Conservation (phyloP, 108 stramenopile genomes). For the Cyclotella atomus region DNA sequence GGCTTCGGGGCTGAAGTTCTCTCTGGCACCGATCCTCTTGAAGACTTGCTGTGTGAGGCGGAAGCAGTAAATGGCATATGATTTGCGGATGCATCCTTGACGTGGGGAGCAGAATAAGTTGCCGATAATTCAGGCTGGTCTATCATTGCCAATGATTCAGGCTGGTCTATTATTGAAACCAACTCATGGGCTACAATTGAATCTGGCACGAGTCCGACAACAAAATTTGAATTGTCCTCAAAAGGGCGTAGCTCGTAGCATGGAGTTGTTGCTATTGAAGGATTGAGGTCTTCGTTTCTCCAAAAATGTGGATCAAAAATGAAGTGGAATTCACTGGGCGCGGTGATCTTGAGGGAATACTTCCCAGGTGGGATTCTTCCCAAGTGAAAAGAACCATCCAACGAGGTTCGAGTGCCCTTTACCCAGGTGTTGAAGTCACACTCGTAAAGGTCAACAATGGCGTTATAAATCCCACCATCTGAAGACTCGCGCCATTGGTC, state of each 20-base stretch:
- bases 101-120: not conserved
- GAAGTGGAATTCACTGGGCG: conserved; percentile 18
- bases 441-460: conserved; percentile 29
- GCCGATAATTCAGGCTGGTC: not conserved
- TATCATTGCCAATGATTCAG: not conserved
- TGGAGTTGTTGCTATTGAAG: not conserved
- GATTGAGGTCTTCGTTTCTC: conserved; percentile 5
- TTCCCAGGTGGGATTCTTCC: conserved; percentile 1
- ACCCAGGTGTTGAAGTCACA: conserved; percentile 20
- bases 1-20: not conserved
- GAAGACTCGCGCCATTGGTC: conserved; percentile 3
- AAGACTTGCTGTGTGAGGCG: conserved; percentile 1
- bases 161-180: not conserved
- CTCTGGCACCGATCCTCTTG: not conserved
- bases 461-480: conserved; percentile 12
- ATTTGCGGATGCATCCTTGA: not conserved
- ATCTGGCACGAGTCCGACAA: conserved; percentile 9
- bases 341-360: conserved; percentile 14
- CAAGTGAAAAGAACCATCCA: conserved; percentile 21
- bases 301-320: not conserved
- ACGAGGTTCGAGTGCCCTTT: conserved; percentile 14
- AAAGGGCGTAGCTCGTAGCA: conserved; percentile 6
- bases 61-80: not conserved
- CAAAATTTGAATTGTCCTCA: not conserved
- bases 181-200: not conserved